Conservation (phyloP, 2,329 filamentous ascomycete genomes). For the Pseudofabraea citricarpa region DNA sequence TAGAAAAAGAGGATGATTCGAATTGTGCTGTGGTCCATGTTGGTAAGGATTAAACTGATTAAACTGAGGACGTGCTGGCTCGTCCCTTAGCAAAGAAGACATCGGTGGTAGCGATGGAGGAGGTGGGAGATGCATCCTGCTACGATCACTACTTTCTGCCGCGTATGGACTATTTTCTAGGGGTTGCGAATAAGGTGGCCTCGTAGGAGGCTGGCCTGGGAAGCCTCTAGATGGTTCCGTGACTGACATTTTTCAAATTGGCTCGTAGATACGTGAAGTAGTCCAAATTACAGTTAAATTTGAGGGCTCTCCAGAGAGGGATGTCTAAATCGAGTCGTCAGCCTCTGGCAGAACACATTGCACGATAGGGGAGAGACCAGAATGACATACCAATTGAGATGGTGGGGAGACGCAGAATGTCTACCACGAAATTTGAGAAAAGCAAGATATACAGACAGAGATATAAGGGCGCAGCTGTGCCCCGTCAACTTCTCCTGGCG, state of each 20-base stretch:
- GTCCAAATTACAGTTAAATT: too few relatives aligned
- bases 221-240: background rate
- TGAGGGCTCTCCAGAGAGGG: background rate
- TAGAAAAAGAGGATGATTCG: constrained; percentile 1
- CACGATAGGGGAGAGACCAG: background rate
- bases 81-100: background rate
- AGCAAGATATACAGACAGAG: background rate
- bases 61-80: too few relatives aligned
- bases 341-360: too few relatives aligned
- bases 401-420: background rate
- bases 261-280: too few relatives aligned
- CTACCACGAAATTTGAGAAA: background rate
- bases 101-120: background rate
- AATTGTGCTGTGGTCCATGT: background rate
- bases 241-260: background rate
- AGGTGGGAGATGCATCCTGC: background rate
- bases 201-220: background rate
- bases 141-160: background rate
- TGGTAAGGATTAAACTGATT: background rate
- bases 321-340: background rate
- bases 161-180: background rate
- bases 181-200: background rate
- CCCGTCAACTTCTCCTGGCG: too few relatives aligned
- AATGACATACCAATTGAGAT: background rate
- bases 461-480: background rate